These are phyloP conservation scores for Plasmodium adleri DNA, from an alignment of 169 alveolate species.

Conservation along the genomic window DNA sequence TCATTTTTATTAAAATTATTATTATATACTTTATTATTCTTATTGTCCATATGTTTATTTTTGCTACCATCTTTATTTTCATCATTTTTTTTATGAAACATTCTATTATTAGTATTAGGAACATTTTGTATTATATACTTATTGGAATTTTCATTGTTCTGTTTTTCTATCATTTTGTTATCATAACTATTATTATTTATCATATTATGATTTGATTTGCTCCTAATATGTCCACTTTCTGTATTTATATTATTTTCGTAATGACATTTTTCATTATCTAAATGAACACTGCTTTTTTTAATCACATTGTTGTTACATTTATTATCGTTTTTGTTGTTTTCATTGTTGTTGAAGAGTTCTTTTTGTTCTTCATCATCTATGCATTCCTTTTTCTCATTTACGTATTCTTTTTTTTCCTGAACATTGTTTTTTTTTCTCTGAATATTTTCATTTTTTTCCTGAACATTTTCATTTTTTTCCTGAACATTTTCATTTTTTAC, in stretches of 20 bases:
- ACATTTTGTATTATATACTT: not conserved
- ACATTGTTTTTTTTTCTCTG: no score
- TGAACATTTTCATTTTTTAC: no score
- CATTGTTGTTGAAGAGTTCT: no score
- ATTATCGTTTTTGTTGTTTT: no score
- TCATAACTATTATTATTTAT: not conserved
- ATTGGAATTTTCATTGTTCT: not conserved
- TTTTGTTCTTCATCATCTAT: no score
- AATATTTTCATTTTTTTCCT: no score
- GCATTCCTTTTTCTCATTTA: no score
- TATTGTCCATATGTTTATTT: not conserved
- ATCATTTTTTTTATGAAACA: constrained; percentile 7
- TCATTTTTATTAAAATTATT: constrained; percentile 2
- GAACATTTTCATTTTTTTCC: no score
- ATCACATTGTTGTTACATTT: no score
- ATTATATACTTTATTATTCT: constrained; percentile 8
- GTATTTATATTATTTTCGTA: not conserved
- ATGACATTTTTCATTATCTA: not conserved
- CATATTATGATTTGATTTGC: not conserved
- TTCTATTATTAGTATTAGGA: constrained; percentile 1
- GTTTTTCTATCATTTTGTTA: not conserved
- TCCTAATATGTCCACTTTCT: not conserved
- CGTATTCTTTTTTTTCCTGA: no score
- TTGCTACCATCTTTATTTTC: not conserved
- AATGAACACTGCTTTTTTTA: not conserved